Evolutionary conservation across 2,329 filamentous ascomycete genomes (phyloP).

Genomic region (Aspergillus carbonarius): DNA sequence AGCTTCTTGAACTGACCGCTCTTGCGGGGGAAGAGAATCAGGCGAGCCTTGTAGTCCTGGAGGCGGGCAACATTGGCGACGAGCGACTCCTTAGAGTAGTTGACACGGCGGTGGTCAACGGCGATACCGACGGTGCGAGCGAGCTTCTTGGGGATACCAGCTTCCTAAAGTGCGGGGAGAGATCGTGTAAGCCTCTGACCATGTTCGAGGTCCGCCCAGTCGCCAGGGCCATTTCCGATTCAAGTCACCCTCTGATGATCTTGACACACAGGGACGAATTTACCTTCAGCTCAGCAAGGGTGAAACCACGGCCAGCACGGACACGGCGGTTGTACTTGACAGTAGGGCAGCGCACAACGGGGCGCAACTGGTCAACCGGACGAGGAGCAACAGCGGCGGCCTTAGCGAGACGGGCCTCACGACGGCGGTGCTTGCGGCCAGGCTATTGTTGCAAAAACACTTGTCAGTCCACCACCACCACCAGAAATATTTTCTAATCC

Average conservation of each 20-base stretch:
- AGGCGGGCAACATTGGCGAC: slow-evolving; percentile 94
- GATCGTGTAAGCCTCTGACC: slow-evolving; percentile 19
- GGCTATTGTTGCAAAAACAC: slow-evolving; percentile 61
- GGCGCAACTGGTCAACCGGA: slow-evolving; percentile 94
- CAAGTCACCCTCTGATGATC: background rate
- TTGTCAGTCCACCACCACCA: slow-evolving; percentile 37
- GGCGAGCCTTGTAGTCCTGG: slow-evolving; percentile 92
- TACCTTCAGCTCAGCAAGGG: slow-evolving; percentile 97
- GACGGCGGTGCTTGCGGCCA: slow-evolving; percentile 91
- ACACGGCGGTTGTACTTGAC: slow-evolving; percentile 99
- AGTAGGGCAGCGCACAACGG: slow-evolving; percentile 94
- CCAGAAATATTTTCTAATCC: slow-evolving; percentile 17
- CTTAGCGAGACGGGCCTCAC: slow-evolving; percentile 89
- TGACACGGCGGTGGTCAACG: slow-evolving; percentile 94
- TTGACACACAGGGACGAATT: slow-evolving; percentile 17
- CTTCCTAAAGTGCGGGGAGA: slow-evolving; percentile 63
- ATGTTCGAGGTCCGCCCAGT: background rate
- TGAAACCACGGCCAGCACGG: slow-evolving; percentile 95
- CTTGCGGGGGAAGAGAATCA: slow-evolving; percentile 98
- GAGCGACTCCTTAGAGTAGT: slow-evolving; percentile 94
- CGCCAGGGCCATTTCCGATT: background rate
- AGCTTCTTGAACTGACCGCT: slow-evolving; percentile 90
- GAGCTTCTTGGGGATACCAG: slow-evolving; percentile 89
- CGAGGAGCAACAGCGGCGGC: slow-evolving; percentile 92
- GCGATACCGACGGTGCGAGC: slow-evolving; percentile 95